Evolutionary conservation across 495 filamentous ascomycete genomes (phyloP), one percentile per base, ranked within the genome.

Genomic region (Xylaria bambusicola): DNA sequence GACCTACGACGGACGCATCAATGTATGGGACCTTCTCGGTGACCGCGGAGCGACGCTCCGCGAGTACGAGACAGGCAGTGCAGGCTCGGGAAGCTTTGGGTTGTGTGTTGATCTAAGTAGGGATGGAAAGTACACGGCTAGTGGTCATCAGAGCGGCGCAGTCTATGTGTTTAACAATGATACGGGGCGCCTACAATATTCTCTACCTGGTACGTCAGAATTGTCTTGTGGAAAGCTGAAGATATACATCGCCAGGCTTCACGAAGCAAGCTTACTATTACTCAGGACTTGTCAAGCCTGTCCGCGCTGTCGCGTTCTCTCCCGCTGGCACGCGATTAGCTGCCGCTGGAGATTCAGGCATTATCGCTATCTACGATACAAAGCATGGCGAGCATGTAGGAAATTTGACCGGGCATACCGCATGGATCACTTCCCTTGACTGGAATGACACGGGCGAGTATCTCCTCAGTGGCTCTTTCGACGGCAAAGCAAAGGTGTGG

Each of bases 381-480:
- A 79, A 84, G 33, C 90, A 93, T 60, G 95, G 95, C 18, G 92
- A 97, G 68, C 94, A 97, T 70, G 88, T 97, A 4, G 89, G 86
- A 42, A 96, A 91, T 66, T 77, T 98, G 2, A 79, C 82, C 0
- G 88, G 92, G 0, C 88, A 95, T 64, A 78, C 82, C 1, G 87
- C 89, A 29, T 98, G 93, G 93, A 84, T 98, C 46, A 84, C 93
- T 50, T 88, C 88, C 21, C 78, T 98, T 42, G 88, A 94, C 56
- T 98, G 93, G 92, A 98, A 87, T 69, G 80, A 87, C 63, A 94
- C 90, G n/a, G 94, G 94, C 40, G 93, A 98, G 68, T 96, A 91
- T 73, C 78, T 98, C 33, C 80, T 97, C 6, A 93, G 88, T 70
- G 89, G 92, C 2, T 85, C 90, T 0, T 88, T 91, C 61, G 93